Evolutionary conservation across 352 stramenopile genomes (phyloP).

Genomic region (Globisporangium paroecandrum): DNA sequence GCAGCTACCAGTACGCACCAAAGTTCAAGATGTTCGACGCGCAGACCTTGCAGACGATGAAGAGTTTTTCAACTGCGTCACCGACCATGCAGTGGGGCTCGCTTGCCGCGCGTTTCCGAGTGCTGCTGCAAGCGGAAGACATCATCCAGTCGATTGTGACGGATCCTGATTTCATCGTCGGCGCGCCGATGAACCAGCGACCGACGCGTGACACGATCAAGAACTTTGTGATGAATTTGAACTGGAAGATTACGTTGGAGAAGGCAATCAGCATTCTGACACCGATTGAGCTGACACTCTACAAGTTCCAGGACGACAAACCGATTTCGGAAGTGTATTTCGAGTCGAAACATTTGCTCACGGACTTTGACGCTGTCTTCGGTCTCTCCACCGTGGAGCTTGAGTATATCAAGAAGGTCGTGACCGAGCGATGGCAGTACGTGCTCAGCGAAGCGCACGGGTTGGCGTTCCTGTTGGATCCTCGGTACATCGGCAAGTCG

Average conservation of each 20-base stretch:
- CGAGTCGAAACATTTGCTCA: slow-evolving; percentile 72
- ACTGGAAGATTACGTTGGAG: slow-evolving; percentile 80
- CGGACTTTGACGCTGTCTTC: slow-evolving; percentile 75
- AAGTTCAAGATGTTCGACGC: slow-evolving; percentile 78
- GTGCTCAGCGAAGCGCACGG: slow-evolving; percentile 73
- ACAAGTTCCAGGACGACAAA: slow-evolving; percentile 84
- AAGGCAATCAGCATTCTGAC: slow-evolving; percentile 78
- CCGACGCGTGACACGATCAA: slow-evolving; percentile 60
- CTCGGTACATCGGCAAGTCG: slow-evolving; percentile 78
- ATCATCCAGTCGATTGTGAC: slow-evolving; percentile 73
- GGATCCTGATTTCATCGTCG: slow-evolving; percentile 54
- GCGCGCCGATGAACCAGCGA: slow-evolving; percentile 46
- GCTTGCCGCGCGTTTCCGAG: slow-evolving; percentile 60
- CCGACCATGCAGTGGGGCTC: slow-evolving; percentile 69
- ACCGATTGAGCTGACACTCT: slow-evolving; percentile 74
- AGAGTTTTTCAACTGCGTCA: slow-evolving; percentile 62
- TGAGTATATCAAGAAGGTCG: slow-evolving; percentile 82
- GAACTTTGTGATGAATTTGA: slow-evolving; percentile 63
- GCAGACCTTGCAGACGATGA: slow-evolving; percentile 73
- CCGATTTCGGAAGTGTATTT: slow-evolving; percentile 84
- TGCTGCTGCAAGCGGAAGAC: slow-evolving; percentile 65
- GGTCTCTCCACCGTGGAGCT: slow-evolving; percentile 61
- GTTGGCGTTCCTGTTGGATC: slow-evolving; percentile 70
- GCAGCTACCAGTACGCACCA: slow-evolving; percentile 69
- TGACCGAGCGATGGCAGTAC: slow-evolving; percentile 73